Evolutionary conservation across 2,329 filamentous ascomycete species (phyloP), one percentile per base, ranked within the genome.

Genomic region (Colletotrichum eremochloae): DNA sequence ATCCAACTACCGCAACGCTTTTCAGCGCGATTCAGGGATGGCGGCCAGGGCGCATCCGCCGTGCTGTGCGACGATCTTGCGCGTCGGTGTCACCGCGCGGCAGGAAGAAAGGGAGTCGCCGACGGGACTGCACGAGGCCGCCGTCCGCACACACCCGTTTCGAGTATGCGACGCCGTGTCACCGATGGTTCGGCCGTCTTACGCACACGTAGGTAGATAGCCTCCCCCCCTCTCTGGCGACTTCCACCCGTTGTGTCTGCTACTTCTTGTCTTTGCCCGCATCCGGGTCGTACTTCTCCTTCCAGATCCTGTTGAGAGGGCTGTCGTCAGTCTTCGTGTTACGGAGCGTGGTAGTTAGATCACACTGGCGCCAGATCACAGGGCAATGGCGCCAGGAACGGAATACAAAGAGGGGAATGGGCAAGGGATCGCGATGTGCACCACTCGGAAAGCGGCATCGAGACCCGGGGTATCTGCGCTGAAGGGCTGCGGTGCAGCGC

Each of bases 261-360:
- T 82, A 81, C 75, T 86, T 84, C 79, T 87, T 84, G 80, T 83
- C 77, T 36, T 77, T 77, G 68, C 80, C 79, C 42, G 80, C 78
- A 29, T 80, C 83, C 44, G 88, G 86, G 77, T 88, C 88, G 84
- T 98, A 98, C 84, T 98, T 98, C 74, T 97, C 95, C 82, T 98
- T 98, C 94, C 96, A 98, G 80, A 98, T 98, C 95, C 94, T 97
- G 80, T 40, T 44, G 36, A 61, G 53, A 50, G 61, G 20, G 46
- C 31, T 44, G 3, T 52, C 6, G 66, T 72, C 33, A 72, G 70
- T 60, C 55, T 56, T 15, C 14, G 67, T 72, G 46, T 50, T 42
- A 69, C 61, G 18, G 33, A 15, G 42, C 15, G 15, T 48, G 24
- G 20, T 31, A 7, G 24, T 60, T 53, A 36, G n/a, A 29, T 71